Evolutionary conservation across 257 asterid species (phyloP).

Genomic region (Nicotiana knightiana): DNA sequence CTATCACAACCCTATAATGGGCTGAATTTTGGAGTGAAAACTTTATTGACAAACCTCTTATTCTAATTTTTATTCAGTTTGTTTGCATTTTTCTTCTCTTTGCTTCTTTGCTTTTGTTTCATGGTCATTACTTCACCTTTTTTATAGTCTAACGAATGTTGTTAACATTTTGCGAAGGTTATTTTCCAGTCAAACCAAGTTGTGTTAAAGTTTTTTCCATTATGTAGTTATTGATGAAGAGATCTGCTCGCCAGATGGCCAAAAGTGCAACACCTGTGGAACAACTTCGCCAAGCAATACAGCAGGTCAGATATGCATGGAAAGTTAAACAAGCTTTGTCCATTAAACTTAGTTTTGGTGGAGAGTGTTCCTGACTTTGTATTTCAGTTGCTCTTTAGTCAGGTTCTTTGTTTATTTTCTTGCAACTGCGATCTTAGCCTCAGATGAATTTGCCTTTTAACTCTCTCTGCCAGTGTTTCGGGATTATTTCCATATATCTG

Average conservation of each 20-base stretch:
- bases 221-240: constrained; percentile 76
- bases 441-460: not conserved
- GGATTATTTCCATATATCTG: not conserved
- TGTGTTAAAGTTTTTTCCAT: constrained; percentile 2
- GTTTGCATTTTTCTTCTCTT: not conserved
- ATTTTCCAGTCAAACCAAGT: not conserved
- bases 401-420: not conserved
- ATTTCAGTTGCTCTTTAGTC: not conserved
- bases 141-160: not conserved
- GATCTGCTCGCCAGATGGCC: constrained; percentile 64
- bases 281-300: constrained; percentile 65
- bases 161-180: not conserved
- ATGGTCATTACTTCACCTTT: not conserved
- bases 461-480: not conserved
- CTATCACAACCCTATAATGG: not conserved
- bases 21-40: not conserved
- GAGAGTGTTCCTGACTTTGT: not conserved
- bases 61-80: not conserved
- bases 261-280: constrained; percentile 77
- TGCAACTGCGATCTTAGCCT: not conserved
- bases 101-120: not conserved
- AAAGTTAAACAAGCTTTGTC: not conserved
- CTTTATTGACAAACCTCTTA: not conserved
- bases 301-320: constrained; percentile 56
- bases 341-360: not conserved